Evolutionary conservation across 2,329 filamentous ascomycete species (phyloP), one percentile per base, ranked within the genome.

Genomic region (Corinectria fuckeliana): DNA sequence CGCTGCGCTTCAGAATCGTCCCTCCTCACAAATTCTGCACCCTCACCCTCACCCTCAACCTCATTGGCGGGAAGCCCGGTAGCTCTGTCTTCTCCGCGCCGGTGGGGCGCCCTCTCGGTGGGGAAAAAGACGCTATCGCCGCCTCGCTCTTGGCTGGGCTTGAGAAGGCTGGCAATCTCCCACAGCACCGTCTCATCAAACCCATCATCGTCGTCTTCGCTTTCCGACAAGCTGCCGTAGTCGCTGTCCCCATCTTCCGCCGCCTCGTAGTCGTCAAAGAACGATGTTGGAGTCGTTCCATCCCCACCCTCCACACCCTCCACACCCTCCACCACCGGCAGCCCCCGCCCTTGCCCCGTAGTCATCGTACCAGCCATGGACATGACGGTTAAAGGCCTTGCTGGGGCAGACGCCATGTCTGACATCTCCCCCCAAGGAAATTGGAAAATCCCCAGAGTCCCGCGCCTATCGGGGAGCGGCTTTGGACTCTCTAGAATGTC

Each of bases 401-500:
- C 72, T 62, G 77, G 78, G 54, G 81, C 71, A 25, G 74, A 82
- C 9, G 82, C 81, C 52, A 79, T 80, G 71, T 88, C 85, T 18
- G 86, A 88, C 66, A 75, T 82, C 74, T 88, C 86, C 13, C 87
- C 87, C 85, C 85, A 88, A 2, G 87, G 85, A 64, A 88, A 88
- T 66, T 87, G 84, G 75, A 88, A 89, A 66, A 89, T 84, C 5
- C 86, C 87, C 16, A 89, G 78, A 10, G 85, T 88, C 11, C 80
- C 85, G 39, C 81, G 79, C 72, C 83, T 85, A 69, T 87, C 77
- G 4, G 82, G 81, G 4, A 89, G 75, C 32, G 85, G 86, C 68
- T 84, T 75, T 4, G 87, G 87, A 62, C 80, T 87, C 70, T 89
- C 87, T 30, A 87, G 69, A 60, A 89, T 89, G 69, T 89, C 87